These are phyloP conservation scores for Candida fluviatilis DNA, from an alignment of 805 yeast species.

Conservation along the genomic window DNA sequence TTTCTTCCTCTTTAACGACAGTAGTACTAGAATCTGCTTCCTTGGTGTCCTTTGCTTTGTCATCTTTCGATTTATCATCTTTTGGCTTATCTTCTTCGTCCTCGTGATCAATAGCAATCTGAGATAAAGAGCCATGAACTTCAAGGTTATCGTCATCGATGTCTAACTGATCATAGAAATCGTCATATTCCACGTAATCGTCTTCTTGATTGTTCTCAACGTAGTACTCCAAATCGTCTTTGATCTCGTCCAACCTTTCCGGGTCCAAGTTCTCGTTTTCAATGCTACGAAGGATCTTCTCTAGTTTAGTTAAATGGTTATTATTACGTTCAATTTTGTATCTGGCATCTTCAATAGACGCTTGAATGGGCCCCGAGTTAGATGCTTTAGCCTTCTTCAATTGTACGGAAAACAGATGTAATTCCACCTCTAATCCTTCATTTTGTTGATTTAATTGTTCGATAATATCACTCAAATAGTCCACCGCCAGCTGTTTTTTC, in stretches of 20 bases:
- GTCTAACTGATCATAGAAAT: constrained; percentile 82
- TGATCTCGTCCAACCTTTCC: constrained; percentile 67
- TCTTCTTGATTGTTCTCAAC: constrained; percentile 92
- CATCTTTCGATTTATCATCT: constrained; percentile 7
- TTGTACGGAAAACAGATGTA: constrained; percentile 28
- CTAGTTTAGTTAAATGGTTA: constrained; percentile 75
- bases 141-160: constrained; percentile 45
- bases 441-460: constrained; percentile 81
- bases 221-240: constrained; percentile 88
- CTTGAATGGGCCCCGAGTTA: constrained; percentile 42
- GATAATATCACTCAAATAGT: constrained; percentile 64
- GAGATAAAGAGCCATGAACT: constrained; percentile 16
- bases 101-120: constrained; percentile 15
- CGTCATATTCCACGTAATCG: constrained; percentile 91
- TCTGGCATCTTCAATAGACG: constrained; percentile 58
- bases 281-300: constrained; percentile 67
- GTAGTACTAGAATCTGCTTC: constrained; percentile 2
- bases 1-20: constrained; percentile 9
- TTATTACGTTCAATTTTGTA: constrained; percentile 68
- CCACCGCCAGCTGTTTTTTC: constrained; percentile 68
- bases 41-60: constrained; percentile 4
- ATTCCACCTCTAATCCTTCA: constrained; percentile 73
- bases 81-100: constrained; percentile 10
- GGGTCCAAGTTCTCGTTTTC: constrained; percentile 80
- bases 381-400: constrained; percentile 48